Base-by-base conservation (phyloP, 352 stramenopile species). In the Globisporangium ultimum region DNA sequence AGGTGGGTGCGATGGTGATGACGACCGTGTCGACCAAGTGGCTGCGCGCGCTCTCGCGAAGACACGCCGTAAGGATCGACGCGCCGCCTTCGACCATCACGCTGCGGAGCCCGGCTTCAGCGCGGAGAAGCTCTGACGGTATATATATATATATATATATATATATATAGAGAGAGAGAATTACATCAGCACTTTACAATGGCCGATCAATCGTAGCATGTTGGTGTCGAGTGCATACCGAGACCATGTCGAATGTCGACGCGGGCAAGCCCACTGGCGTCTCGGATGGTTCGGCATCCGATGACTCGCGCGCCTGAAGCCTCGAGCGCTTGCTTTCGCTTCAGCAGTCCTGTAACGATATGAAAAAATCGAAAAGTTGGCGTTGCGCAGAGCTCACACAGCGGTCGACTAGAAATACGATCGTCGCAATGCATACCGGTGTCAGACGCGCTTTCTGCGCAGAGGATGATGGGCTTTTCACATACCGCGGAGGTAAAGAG, bases 1-100 rank as follows among this genome's bases (percentile, higher is more conserved):
- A 93, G 12, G 70, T 83, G 3, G 87, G 87, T 3, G 87, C 84
- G 24, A 96, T 71, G 10, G 87, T 96, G 56, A 96, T 64, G 28
- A 96, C 56, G 10, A 84, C 77, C 32, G 78, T 72, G 53, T 89
- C 71, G 24, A 96, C 68, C 20, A 93, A 66, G n/a, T 77, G 72
- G 11, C 43, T 15, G 12, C 56, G 51, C 9, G 67, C 63, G 18
- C 64, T 67, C 60, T 78, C 70, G 36, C 65, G 63, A 17, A 93
- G 58, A 50, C 82, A 90, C n/a, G 78, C 69, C n/a, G 80, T 80
- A 24, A 96, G 74, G 48, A 96, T 86, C 3, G 75, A 61, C 1
- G 85, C 76, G 11, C 87, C 87, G 20, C 87, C 87, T 74, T 96
- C 87, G 15, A 96, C 63, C 87, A 95, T 96, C 24, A 95, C 54